These are phyloP conservation scores for Pilasporangium apinafurcum DNA, from an alignment of 352 stramenopile genomes.

Conservation along the genomic window DNA sequence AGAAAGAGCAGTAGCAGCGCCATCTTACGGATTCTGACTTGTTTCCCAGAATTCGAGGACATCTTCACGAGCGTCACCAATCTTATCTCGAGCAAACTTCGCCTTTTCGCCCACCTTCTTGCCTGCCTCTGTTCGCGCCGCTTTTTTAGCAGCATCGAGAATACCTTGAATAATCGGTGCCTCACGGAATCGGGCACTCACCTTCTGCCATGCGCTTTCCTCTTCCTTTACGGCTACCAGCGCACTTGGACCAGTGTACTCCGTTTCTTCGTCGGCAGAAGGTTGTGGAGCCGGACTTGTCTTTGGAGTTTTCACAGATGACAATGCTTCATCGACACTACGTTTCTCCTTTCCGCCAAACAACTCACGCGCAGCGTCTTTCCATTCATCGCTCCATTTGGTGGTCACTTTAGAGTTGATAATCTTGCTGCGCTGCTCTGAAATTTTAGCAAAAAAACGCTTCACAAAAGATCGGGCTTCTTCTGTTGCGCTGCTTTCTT, in stretches of 20 bases:
- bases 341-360: conserved; percentile 69
- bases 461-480: conserved; percentile 48
- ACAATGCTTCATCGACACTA: conserved; percentile 69
- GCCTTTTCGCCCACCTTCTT: conserved; percentile 66
- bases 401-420: conserved; percentile 35
- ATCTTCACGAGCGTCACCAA: conserved; percentile 77
- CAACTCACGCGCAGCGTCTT: conserved; percentile 64
- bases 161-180: conserved; percentile 94
- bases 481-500: conserved; percentile 19
- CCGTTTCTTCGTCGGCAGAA: conserved; percentile 28
- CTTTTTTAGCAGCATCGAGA: conserved; percentile 73
- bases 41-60: conserved; percentile 96
- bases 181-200: conserved; percentile 91
- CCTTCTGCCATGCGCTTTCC: conserved; percentile 92
- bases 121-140: conserved; percentile 67
- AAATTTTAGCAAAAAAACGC: conserved; percentile 45
- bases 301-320: conserved; percentile 52
- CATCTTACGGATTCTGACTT: conserved; percentile 94
- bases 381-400: conserved; percentile 63
- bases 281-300: conserved; percentile 19
- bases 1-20: neutral
- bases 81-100: conserved; percentile 74
- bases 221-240: conserved; percentile 90
- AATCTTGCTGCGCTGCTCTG: conserved; percentile 51
- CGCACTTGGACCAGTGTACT: conserved; percentile 69